Base-by-base conservation (phyloP, 805 yeast genomes). In the Priceomyces fermenticarens region DNA sequence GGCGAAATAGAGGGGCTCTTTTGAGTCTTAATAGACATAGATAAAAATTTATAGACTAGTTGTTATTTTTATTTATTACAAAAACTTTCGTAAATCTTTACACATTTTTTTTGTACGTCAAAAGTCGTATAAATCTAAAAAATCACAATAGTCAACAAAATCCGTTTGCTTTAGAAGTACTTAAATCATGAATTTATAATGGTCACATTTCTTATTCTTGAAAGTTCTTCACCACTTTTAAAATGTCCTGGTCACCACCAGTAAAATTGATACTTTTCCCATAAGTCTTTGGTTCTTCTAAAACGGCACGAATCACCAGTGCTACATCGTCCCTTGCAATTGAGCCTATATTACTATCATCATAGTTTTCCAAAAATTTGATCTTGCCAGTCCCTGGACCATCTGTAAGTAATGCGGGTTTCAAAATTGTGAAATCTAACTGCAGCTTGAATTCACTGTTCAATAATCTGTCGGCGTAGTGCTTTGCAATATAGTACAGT, bases 1-100 rank as follows among this genome's bases (percentile, higher is more conserved):
- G 99, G 98, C 43, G 89, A 89, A 58, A 90, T 91, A 52, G 96
- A 88, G 54, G 98, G 98, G 25, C 74, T 90, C 61, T 90, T 90
- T 61, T 90, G 72, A 20, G 4, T 20, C 25, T 20, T 5, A 4
- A 8, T 20, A 20, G 25, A 20, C 10, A 4, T 15, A 13, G 31
- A 12, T 16, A 23, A 35, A 29, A n/a, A 29, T 5, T 29, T 14
- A 29, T 29, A 29, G 32, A 29, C 15, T 29, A 20, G 8, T 20
- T 20, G 4, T 20, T 20, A 20, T 33, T 29, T 37, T 29, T 20
- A 20, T 20, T 20, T 20, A 8, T 20, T 8, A 20, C 8, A 20
- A 4, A 5, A 20, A 20, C 25, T 20, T 30, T 26, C 28, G 12
- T 23, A 30, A 16, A 32, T 32, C 10, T 15, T 10, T 30, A 30